Evolutionary conservation across 106 monocot genomes (phyloP).

Genomic region (Chionographis japonica): DNA sequence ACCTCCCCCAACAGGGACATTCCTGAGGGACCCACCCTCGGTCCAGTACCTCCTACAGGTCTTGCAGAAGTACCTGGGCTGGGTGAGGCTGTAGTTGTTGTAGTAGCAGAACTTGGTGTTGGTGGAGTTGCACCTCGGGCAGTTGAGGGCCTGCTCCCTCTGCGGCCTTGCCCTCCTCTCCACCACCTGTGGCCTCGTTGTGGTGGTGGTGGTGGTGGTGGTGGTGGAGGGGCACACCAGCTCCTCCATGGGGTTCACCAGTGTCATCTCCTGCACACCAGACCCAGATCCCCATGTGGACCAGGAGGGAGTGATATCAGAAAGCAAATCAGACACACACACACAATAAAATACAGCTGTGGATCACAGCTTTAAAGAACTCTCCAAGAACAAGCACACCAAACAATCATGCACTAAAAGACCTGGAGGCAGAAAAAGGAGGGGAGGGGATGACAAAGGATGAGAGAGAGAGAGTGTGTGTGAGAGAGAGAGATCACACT

Average conservation of each 20-base stretch:
- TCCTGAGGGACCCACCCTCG: conserved; percentile 66
- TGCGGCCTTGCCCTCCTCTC: conserved; percentile 48
- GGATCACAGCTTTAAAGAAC: not conserved
- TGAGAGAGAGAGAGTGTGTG: conserved; percentile 8
- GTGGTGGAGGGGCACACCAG: conserved; percentile 13
- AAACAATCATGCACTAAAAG: not conserved
- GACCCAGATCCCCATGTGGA: not conserved
- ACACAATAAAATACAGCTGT: not conserved
- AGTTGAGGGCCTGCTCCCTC: conserved; percentile 56
- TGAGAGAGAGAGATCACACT: conserved; percentile 2
- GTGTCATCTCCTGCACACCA: conserved; percentile 38
- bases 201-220: not conserved
- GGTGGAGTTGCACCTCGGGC: conserved; percentile 65
- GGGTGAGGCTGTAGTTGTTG: conserved; percentile 86
- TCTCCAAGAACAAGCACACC: not conserved
- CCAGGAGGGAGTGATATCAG: no score
- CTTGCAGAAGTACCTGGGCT: conserved; percentile 81
- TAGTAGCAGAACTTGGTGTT: conserved; percentile 88
- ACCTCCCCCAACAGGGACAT: conserved; percentile 71
- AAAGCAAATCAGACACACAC: no score
- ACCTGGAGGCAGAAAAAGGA: conserved; percentile 2
- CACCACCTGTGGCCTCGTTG: conserved; percentile 22
- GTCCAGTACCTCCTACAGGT: conserved; percentile 78
- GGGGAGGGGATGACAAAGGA: conserved; percentile 5
- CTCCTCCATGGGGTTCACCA: conserved; percentile 54